Conservation (phyloP, 805 yeast species). For the Pichia californica region DNA sequence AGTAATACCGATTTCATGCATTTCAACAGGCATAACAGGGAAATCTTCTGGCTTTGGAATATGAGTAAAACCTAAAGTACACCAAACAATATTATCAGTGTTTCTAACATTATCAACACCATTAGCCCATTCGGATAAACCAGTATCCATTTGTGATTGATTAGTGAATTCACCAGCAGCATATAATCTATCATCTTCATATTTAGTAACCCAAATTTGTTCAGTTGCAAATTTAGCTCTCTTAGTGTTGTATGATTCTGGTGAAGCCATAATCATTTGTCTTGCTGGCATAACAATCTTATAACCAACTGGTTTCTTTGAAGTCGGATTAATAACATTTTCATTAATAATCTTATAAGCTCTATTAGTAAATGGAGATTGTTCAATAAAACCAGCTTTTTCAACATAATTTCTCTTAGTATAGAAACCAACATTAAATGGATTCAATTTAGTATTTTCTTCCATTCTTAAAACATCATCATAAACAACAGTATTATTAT, state of each 20-base stretch:
- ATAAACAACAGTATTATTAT: constrained; percentile 63
- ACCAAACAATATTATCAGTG: constrained; percentile 74
- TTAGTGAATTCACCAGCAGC: constrained; percentile 87
- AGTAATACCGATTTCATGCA: constrained; percentile 56
- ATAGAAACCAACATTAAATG: constrained; percentile 63
- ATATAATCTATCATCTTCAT: constrained; percentile 61
- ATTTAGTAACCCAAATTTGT: constrained; percentile 78
- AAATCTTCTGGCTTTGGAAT: constrained; percentile 80
- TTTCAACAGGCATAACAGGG: constrained; percentile 88
- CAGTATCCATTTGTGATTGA: constrained; percentile 66
- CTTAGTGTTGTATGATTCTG: constrained; percentile 55
- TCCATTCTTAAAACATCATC: constrained; percentile 65
- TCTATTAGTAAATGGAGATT: constrained; percentile 70
- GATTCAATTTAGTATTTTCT: constrained; percentile 46
- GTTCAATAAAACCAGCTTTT: constrained; percentile 65
- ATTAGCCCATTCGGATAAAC: constrained; percentile 65
- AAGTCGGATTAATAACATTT: constrained; percentile 58
- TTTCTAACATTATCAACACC: constrained; percentile 64
- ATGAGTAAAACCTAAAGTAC: constrained; percentile 75
- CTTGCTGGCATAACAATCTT: constrained; percentile 68
- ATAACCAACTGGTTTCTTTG: constrained; percentile 70
- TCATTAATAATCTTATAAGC: constrained; percentile 71
- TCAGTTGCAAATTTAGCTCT: constrained; percentile 74
- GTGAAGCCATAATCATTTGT: constrained; percentile 66
- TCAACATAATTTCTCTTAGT: constrained; percentile 60